phyloP scores from a whole-genome alignment of 2,329 filamentous ascomycete species.

The Fusarium heterosporum region DNA sequence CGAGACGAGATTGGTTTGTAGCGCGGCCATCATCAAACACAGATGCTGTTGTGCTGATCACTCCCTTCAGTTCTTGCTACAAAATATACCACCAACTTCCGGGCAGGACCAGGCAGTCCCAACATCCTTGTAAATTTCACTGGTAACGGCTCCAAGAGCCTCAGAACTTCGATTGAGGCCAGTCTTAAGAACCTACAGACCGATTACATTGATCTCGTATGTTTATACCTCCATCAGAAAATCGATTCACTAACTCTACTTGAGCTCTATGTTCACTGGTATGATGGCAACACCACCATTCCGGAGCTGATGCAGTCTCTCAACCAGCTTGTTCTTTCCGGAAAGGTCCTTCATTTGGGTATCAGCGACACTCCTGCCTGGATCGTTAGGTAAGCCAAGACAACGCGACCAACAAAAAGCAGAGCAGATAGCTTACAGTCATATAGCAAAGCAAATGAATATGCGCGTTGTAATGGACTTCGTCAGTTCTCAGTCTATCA shows the following conservation, averaged over 20 bases:
- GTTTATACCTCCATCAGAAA: slow-evolving; percentile 11
- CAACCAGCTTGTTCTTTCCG: slow-evolving; percentile 67
- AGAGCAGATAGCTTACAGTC: slow-evolving; percentile 14
- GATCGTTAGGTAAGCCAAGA: slow-evolving; percentile 62
- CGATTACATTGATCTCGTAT: slow-evolving; percentile 74
- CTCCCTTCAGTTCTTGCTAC: slow-evolving; percentile 70
- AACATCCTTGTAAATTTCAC: slow-evolving; percentile 63
- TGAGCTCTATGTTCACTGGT: slow-evolving; percentile 72
- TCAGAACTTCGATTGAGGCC: slow-evolving; percentile 66
- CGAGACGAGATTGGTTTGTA: slow-evolving; percentile 71
- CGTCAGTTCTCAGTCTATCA: slow-evolving; percentile 71
- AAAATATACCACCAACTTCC: slow-evolving; percentile 73
- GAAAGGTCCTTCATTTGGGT: slow-evolving; percentile 75
- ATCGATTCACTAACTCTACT: neutral
- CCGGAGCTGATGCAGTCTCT: slow-evolving; percentile 76
- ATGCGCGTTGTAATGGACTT: slow-evolving; percentile 77
- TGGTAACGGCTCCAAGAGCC: slow-evolving; percentile 72
- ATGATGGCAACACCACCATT: slow-evolving; percentile 75
- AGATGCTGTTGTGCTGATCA: neutral
- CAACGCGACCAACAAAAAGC: neutral
- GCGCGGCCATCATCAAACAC: neutral
- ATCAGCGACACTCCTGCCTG: slow-evolving; percentile 77
- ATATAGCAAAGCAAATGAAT: slow-evolving; percentile 70
- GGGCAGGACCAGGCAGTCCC: slow-evolving; percentile 54
- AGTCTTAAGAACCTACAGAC: slow-evolving; percentile 72